Conservation (phyloP, 495 filamentous ascomycete species). For the Xylaria grammica region DNA sequence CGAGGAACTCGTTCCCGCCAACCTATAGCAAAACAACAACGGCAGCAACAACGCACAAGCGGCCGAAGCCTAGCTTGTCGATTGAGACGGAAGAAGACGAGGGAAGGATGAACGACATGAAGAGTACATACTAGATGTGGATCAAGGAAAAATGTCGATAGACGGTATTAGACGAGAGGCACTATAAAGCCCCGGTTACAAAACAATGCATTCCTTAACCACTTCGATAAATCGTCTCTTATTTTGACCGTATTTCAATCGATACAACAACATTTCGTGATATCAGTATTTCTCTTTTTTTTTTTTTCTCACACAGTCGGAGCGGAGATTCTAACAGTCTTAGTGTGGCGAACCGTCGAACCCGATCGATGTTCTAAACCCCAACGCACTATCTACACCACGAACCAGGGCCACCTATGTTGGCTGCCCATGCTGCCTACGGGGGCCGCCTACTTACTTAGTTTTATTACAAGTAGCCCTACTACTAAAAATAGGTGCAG, state of each 20-base stretch:
- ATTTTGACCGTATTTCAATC: too few relatives aligned
- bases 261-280: too few relatives aligned
- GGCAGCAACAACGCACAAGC: constrained; percentile 6
- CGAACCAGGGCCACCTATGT: too few relatives aligned
- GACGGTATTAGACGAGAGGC: constrained; percentile 14
- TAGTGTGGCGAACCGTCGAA: background rate
- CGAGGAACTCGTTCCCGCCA: constrained; percentile 10
- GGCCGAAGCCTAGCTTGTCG: constrained; percentile 10
- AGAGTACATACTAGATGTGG: constrained; percentile 8
- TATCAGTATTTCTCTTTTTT: too few relatives aligned
- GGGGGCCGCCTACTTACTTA: too few relatives aligned
- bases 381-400: too few relatives aligned
- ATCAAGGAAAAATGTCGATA: constrained; percentile 14
- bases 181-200: background rate
- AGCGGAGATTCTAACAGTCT: background rate
- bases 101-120: constrained; percentile 9
- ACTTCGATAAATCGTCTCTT: background rate
- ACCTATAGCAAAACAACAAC: constrained; percentile 3
- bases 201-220: constrained; percentile 11
- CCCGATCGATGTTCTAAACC: background rate
- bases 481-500: too few relatives aligned
- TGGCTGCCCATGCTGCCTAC: too few relatives aligned
- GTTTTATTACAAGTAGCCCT: too few relatives aligned
- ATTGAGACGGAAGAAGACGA: constrained; percentile 2
- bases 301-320: too few relatives aligned